Evolutionary conservation across 2,329 filamentous ascomycete species (phyloP), one percentile per base, ranked within the genome.

Genomic region (Remersonia thermophila): DNA sequence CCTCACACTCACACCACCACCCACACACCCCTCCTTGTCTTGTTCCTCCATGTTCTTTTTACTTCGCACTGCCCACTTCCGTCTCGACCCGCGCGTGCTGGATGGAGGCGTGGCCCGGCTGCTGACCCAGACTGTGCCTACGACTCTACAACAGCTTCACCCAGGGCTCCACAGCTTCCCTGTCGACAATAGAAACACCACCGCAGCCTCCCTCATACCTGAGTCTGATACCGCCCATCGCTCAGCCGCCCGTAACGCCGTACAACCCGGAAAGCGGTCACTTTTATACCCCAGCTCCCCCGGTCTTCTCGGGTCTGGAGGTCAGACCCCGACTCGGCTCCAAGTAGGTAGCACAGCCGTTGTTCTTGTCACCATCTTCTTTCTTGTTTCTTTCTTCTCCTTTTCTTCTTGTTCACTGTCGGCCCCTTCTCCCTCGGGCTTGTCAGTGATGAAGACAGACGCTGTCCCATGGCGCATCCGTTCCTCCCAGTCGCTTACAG

Each of bases 241-340:
- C 50, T 42, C 46, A 67, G 45, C 58, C 65, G 58, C 51, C 59
- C 58, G 38, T 60, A 33, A 53, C 64, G 33, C 59, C 62, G 40
- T 74, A 73, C 55, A 55, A 64, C 42, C 56, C 67, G 44, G 69
- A 74, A 48, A 59, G 54, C 47, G 54, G 56, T 46, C 55, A 61
- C 39, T 72, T 69, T 53, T 73, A 70, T 52, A 59, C 62, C 37
- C 52, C 57, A 41, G 52, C 58, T 38, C 54, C 63, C 36, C 51
- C 49, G 46, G 51, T 68, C 47, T 69, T 66, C 48, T 53, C 66
- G 32, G 57, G 56, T 48, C 57, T 73, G 43, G 69, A 73, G 58
- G 59, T 66, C 49, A 66, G 70, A 55, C 59, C 67, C 50, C 66
- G 69, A 51, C 57, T 73, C 51, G 63, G 60, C 51, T 66, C 68